Evolutionary conservation across 2,329 filamentous ascomycete species (phyloP).

Genomic region (Fusarium temperatum): DNA sequence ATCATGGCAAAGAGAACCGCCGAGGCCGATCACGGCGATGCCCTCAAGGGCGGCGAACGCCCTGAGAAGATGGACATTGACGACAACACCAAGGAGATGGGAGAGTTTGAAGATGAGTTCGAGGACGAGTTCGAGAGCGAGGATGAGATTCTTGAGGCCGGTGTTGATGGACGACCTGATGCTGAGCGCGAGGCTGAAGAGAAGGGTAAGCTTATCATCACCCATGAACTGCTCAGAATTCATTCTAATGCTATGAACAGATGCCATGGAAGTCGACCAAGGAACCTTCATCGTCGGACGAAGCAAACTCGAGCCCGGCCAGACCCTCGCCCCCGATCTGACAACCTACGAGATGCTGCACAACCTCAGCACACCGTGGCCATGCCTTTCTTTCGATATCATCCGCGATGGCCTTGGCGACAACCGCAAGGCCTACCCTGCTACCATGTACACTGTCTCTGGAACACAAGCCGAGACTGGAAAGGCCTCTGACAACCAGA

Average conservation of each 20-base stretch:
- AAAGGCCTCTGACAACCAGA: constrained; percentile 84
- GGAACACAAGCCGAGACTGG: constrained; percentile 88
- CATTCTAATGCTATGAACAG: constrained; percentile 46
- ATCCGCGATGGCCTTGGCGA: constrained; percentile 86
- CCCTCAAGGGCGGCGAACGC: constrained; percentile 68
- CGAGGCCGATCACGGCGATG: constrained; percentile 56
- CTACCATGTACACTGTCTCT: constrained; percentile 92
- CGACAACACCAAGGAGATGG: constrained; percentile 66
- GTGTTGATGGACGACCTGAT: constrained; percentile 91
- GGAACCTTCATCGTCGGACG: constrained; percentile 96
- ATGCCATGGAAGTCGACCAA: constrained; percentile 92
- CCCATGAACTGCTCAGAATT: no score
- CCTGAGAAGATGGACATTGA: constrained; percentile 75
- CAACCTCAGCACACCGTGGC: constrained; percentile 92
- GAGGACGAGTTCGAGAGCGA: constrained; percentile 89
- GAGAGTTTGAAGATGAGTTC: constrained; percentile 95
- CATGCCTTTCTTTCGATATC: constrained; percentile 95
- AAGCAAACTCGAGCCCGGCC: constrained; percentile 88
- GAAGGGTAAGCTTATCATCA: constrained; percentile 54
- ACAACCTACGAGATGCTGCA: constrained; percentile 99
- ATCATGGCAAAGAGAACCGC: constrained; percentile 70
- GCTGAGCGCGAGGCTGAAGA: constrained; percentile 93
- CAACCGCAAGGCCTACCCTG: constrained; percentile 90
- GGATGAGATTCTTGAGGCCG: constrained; percentile 93
- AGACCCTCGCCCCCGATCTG: constrained; percentile 89